Evolutionary conservation across 2,329 filamentous ascomycete species (phyloP).

Genomic region (Lasiodiplodia theobromae): DNA sequence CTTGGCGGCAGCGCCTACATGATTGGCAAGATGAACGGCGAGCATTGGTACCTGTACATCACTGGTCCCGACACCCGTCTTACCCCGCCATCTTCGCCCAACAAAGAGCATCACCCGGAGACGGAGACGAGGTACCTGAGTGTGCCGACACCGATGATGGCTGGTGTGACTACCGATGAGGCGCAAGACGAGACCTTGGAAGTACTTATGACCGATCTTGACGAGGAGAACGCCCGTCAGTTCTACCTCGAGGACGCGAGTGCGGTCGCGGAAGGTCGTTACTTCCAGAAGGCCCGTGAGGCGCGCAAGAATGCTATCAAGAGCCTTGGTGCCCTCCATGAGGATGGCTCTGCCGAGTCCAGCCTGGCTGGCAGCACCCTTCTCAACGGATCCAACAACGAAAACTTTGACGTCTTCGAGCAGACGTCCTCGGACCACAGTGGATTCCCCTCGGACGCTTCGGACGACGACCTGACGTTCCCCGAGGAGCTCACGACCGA

Average conservation of each 20-base stretch:
- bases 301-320: slow-evolving; percentile 67
- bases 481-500: slow-evolving; percentile 85
- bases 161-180: slow-evolving; percentile 52
- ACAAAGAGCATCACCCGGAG: slow-evolving; percentile 54
- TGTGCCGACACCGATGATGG: slow-evolving; percentile 63
- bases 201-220: slow-evolving; percentile 72
- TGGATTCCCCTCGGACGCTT: slow-evolving; percentile 63
- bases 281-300: slow-evolving; percentile 71
- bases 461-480: slow-evolving; percentile 59
- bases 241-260: slow-evolving; percentile 82
- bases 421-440: slow-evolving; percentile 71
- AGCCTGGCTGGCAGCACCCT: slow-evolving; percentile 46
- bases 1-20: slow-evolving; percentile 94
- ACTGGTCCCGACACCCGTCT: slow-evolving; percentile 82
- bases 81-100: slow-evolving; percentile 82
- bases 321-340: slow-evolving; percentile 66
- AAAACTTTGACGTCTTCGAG: slow-evolving; percentile 79
- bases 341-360: slow-evolving; percentile 52
- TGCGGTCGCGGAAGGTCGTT: slow-evolving; percentile 84
- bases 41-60: slow-evolving; percentile 98
- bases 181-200: slow-evolving; percentile 77
- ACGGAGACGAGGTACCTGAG: slow-evolving; percentile 66
- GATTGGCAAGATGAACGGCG: slow-evolving; percentile 99
- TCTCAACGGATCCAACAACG: slow-evolving; percentile 53
- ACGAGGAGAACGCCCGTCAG: slow-evolving; percentile 70